Evolutionary conservation across 2,329 filamentous ascomycete species (phyloP).

Genomic region (Verticillium nonalfalfae): DNA sequence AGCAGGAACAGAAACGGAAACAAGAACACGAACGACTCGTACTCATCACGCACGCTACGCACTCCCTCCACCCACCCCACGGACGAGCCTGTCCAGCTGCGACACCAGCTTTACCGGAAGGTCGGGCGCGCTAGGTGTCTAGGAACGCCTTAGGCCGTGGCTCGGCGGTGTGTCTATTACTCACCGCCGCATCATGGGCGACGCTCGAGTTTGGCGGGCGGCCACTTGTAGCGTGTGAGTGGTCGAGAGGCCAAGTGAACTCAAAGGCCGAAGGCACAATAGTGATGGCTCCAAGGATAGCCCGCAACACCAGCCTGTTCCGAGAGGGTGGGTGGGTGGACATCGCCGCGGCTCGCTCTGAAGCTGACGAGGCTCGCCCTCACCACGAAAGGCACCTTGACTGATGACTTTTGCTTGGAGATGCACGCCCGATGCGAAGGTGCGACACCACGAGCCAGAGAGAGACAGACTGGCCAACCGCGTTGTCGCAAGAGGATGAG

Average conservation of each 20-base stretch:
- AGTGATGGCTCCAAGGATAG: not conserved
- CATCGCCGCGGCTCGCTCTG: not conserved
- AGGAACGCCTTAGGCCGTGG: not conserved
- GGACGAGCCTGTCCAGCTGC: not conserved
- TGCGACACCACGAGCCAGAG: not conserved
- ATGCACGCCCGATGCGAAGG: not conserved
- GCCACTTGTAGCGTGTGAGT: not conserved
- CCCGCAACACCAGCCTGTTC: not conserved
- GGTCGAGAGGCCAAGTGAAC: not conserved
- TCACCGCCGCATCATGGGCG: not conserved
- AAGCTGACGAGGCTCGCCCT: not conserved
- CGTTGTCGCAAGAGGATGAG: not conserved
- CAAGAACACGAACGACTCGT: not conserved
- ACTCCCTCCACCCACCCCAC: not conserved
- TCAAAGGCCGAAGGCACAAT: not conserved
- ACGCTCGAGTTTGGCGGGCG: not conserved
- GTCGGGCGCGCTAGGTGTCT: not conserved
- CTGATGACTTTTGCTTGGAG: not conserved
- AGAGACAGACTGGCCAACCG: not conserved
- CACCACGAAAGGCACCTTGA: not conserved
- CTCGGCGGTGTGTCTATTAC: not conserved
- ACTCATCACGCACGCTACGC: not conserved
- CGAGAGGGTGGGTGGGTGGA: not conserved
- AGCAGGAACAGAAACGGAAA: constrained; percentile 1
- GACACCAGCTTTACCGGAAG: not conserved